Conservation (phyloP, 345 rosid genomes). For the Hibiscus tridactylites region DNA sequence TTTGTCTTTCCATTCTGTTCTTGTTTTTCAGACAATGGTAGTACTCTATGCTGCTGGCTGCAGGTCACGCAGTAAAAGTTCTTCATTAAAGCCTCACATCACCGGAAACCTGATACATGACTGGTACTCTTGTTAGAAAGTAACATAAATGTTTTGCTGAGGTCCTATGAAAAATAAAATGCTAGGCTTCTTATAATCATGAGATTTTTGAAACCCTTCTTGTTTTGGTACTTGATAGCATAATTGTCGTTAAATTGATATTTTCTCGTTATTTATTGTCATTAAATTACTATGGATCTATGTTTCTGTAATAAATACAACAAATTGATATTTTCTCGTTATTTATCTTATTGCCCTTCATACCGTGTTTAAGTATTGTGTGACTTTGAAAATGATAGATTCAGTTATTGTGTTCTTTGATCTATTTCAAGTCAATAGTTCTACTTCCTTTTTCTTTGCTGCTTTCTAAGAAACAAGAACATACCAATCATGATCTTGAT, state of each 20-base stretch:
- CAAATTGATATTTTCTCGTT: not conserved
- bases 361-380: not conserved
- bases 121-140: slow-evolving; percentile 39
- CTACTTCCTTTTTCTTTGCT: not conserved
- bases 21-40: slow-evolving; percentile 43
- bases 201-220: not conserved
- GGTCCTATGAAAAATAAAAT: not conserved
- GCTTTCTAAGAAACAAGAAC: not conserved
- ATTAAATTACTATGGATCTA: not conserved
- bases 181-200: not conserved
- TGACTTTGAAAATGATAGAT: slow-evolving; percentile 1
- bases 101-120: slow-evolving; percentile 64
- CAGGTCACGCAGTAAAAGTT: slow-evolving; percentile 41
- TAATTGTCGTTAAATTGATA: not conserved
- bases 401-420: slow-evolving; percentile 1
- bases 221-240: not conserved
- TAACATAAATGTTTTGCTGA: not conserved
- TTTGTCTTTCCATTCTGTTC: slow-evolving; percentile 6
- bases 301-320: not conserved
- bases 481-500: slow-evolving; percentile 3
- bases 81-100: slow-evolving; percentile 73
- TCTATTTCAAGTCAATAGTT: slow-evolving; percentile 1
- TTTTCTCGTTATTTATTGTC: not conserved
- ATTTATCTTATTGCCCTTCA: not conserved
- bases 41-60: slow-evolving; percentile 56